Percentiles rank a stretch among this genome's conserved stretches.
Conservation (phyloP, 2,329 filamentous ascomycete genomes). For the Metarhizium guizhouense region DNA sequence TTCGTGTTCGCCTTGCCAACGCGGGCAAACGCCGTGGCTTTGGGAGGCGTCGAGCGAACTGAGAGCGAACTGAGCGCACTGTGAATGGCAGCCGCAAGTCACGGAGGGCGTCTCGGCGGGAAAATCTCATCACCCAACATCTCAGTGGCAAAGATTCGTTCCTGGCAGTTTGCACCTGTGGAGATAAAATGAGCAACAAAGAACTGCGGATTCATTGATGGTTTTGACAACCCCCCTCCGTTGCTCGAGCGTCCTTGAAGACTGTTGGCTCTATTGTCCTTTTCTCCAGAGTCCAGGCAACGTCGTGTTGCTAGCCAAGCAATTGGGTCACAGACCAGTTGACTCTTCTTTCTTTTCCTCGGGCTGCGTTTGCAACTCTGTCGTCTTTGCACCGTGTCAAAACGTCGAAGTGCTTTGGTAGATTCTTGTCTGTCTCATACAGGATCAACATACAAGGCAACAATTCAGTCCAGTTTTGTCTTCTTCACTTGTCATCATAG, state of each 20-base stretch:
- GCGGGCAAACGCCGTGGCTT: slow-evolving; percentile 8
- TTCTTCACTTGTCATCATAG: too few relatives aligned
- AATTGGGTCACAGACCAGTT: neutral
- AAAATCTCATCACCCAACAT: slow-evolving; percentile 7
- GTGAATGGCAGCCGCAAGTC: slow-evolving; percentile 18
- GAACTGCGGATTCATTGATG: neutral
- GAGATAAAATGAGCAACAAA: neutral
- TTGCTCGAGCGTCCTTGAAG: neutral
- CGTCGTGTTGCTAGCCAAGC: neutral
- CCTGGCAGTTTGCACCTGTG: neutral
- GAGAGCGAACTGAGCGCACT: slow-evolving; percentile 13
- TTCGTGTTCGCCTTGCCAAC: slow-evolving; percentile 23
- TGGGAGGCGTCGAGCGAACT: slow-evolving; percentile 4
- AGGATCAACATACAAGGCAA: neutral
- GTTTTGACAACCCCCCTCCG: neutral
- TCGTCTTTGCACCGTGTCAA: too few relatives aligned
- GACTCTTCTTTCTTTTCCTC: neutral
- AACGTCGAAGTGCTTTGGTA: too few relatives aligned
- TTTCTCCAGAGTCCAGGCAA: neutral
- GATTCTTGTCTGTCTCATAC: neutral
- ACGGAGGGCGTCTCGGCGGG: slow-evolving; percentile 2
- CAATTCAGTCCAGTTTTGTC: too few relatives aligned
- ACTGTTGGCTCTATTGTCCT: neutral
- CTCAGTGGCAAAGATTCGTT: slow-evolving; percentile 16
- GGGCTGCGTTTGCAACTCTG: neutral